Conservation (phyloP, 169 alveolate species). For the Plasmodium vivax region DNA sequence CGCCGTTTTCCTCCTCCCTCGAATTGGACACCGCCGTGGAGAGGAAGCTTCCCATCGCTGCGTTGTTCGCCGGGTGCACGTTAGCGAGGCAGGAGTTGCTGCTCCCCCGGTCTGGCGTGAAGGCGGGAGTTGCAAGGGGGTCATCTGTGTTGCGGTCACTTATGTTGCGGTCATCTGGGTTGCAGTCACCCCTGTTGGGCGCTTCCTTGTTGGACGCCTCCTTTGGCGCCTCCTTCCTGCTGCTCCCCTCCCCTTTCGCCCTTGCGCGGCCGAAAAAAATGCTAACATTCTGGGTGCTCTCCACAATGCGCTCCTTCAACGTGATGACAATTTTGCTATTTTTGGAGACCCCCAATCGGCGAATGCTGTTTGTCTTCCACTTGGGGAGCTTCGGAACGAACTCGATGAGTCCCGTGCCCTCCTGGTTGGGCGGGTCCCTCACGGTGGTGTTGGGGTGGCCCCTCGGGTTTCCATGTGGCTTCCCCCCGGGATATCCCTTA, state of each 20-base stretch:
- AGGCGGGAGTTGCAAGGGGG: not conserved
- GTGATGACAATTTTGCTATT: slow-evolving; percentile 27
- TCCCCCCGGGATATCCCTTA: not conserved
- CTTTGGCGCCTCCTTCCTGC: not conserved
- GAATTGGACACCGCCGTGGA: not conserved
- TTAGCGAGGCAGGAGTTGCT: not conserved
- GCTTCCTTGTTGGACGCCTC: not conserved
- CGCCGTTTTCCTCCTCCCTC: not conserved
- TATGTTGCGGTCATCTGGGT: no score
- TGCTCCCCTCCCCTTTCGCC: not conserved
- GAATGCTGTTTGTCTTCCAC: slow-evolving; percentile 68
- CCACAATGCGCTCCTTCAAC: slow-evolving; percentile 17
- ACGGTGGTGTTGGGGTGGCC: not conserved
- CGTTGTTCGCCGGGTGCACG: not conserved
- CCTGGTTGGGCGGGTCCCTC: not conserved
- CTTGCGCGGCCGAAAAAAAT: not conserved
- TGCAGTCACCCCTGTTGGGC: not conserved
- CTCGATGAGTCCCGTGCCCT: slow-evolving; percentile 33
- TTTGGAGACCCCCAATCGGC: slow-evolving; percentile 43
- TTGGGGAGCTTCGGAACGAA: slow-evolving; percentile 66
- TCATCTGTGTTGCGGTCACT: no score
- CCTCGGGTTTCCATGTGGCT: not conserved
- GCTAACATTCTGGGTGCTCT: slow-evolving; percentile 9
- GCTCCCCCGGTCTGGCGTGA: not conserved
- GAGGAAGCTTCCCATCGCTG: not conserved